phyloP scores from a whole-genome alignment of 2,329 filamentous ascomycete species.

The Pleurostoma richardsiae region DNA sequence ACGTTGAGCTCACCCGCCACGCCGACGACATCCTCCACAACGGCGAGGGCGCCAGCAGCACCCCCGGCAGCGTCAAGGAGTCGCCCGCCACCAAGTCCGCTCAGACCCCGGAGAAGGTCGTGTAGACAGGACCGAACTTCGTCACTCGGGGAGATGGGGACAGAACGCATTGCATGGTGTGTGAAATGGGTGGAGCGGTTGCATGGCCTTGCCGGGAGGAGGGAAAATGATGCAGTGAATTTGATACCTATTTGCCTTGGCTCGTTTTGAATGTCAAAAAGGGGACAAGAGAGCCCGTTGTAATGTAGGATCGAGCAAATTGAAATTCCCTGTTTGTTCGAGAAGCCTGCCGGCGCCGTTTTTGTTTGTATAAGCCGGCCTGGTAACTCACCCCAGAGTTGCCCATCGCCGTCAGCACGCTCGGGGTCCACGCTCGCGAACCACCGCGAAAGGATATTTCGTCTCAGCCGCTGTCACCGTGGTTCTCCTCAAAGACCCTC shows the following conservation, averaged over 20 bases:
- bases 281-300: neutral
- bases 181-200: too few relatives aligned
- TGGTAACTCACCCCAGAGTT: too few relatives aligned
- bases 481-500: neutral
- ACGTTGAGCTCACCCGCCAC: constrained; percentile 66
- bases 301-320: neutral
- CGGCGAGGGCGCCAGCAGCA: constrained; percentile 6
- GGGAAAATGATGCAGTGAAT: neutral
- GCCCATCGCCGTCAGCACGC: too few relatives aligned
- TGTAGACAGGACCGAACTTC: neutral
- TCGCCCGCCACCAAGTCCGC: neutral
- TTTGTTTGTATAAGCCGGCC: too few relatives aligned
- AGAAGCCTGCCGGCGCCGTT: neutral
- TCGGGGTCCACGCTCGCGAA: too few relatives aligned
- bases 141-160: too few relatives aligned
- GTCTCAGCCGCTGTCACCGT: too few relatives aligned
- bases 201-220: too few relatives aligned
- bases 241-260: neutral
- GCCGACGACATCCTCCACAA: constrained; percentile 37
- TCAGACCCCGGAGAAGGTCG: constrained; percentile 4
- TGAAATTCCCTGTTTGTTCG: neutral
- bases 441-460: too few relatives aligned
- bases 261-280: neutral
- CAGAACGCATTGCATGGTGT: too few relatives aligned
- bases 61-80: constrained; percentile 13